Percentiles rank a stretch among this genome's conserved stretches.
These are phyloP conservation scores for Amniculicola lignicola DNA, from an alignment of 495 filamentous ascomycete genomes.

Conservation along the genomic window DNA sequence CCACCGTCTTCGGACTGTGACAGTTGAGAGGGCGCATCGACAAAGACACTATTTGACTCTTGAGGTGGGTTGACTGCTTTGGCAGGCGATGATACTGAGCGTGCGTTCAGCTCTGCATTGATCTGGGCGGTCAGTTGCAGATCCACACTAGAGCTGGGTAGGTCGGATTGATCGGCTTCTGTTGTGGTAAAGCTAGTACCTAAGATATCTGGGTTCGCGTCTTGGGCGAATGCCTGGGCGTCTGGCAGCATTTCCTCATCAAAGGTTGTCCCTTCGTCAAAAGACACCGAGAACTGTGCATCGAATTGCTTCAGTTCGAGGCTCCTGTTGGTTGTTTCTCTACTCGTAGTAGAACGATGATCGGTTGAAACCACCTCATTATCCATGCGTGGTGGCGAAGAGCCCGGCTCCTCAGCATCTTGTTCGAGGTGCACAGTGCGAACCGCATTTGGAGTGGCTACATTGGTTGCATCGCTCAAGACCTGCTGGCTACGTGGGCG, in stretches of 20 bases:
- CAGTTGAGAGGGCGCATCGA: conserved; percentile 13
- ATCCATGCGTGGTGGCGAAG: conserved; percentile 27
- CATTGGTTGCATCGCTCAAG: conserved; percentile 5
- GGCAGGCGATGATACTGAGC: background rate
- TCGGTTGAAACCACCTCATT: background rate
- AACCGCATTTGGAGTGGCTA: conserved; percentile 18
- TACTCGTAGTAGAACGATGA: background rate
- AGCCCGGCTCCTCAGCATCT: conserved; percentile 14
- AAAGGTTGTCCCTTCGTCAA: conserved; percentile 19
- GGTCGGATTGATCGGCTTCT: background rate
- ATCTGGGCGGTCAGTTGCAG: conserved; percentile 25
- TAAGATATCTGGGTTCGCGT: background rate
- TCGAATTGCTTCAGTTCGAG: no score
- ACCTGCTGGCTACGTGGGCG: conserved; percentile 24
- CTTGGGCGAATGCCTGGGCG: background rate
- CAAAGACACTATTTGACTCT: conserved; percentile 4
- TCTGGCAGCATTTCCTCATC: conserved; percentile 3
- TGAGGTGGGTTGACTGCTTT: background rate
- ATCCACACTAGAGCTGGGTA: conserved; percentile 21
- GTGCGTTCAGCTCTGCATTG: conserved; percentile 18
- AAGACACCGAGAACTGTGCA: no score
- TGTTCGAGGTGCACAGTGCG: conserved; percentile 7
- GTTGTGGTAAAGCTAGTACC: conserved; percentile 6
- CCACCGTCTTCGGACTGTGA: background rate
- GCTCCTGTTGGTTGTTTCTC: conserved; percentile 1